Percentiles rank a stretch among this genome's conserved stretches.
These are phyloP conservation scores for Boletus tylopilopsis DNA, from an alignment of 768 basidiomycete species.

Conservation along the genomic window DNA sequence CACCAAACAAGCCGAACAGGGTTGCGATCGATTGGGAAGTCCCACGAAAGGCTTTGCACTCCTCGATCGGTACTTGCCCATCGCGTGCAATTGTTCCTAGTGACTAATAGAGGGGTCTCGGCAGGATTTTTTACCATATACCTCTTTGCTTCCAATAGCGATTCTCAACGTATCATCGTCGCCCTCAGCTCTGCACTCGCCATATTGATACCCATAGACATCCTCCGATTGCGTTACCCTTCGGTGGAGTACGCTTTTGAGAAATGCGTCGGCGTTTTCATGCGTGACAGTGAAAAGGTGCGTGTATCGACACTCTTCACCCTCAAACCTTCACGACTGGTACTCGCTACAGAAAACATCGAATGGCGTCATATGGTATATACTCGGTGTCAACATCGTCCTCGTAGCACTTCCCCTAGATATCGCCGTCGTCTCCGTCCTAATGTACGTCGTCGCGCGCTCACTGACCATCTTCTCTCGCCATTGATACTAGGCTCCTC, in stretches of 20 bases:
- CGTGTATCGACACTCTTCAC: neutral
- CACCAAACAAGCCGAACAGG: constrained; percentile 13
- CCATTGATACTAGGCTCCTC: neutral
- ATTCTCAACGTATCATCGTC: constrained; percentile 50
- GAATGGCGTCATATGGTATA: constrained; percentile 89
- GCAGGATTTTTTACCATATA: constrained; percentile 62
- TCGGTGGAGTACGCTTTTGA: constrained; percentile 71
- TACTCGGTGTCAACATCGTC: constrained; percentile 78
- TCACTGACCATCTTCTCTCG: neutral
- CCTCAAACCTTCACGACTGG: neutral
- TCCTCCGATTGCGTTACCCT: constrained; percentile 65
- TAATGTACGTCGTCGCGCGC: constrained; percentile 60
- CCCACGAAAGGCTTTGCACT: constrained; percentile 82
- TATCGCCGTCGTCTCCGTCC: constrained; percentile 83
- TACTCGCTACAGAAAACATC: constrained; percentile 41
- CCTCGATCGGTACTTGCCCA: constrained; percentile 73
- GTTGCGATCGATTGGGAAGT: constrained; percentile 76
- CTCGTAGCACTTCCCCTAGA: constrained; percentile 78
- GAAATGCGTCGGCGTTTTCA: constrained; percentile 68
- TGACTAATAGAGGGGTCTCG: constrained; percentile 3
- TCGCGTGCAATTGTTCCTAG: too few species aligned
- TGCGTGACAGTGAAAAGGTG: constrained; percentile 87
- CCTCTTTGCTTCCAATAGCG: constrained; percentile 49
- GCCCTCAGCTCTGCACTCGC: constrained; percentile 64
- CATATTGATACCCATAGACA: constrained; percentile 68